Evolutionary conservation across 108 stramenopile genomes (phyloP).

Genomic region (Epithemia pelagica): DNA sequence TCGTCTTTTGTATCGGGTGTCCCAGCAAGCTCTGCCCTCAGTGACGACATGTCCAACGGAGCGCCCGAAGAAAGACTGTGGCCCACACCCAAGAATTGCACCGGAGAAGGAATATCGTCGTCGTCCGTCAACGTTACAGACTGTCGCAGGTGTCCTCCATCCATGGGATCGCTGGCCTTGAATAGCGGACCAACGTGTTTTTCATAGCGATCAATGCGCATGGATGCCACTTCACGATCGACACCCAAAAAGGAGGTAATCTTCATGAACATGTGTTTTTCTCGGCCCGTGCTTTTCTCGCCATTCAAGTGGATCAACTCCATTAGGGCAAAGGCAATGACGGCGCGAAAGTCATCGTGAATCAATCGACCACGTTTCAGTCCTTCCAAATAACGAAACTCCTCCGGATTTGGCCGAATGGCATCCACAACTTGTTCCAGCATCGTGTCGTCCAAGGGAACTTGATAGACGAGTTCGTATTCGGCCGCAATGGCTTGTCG

Average conservation of each 20-base stretch:
- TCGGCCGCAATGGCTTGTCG: neutral
- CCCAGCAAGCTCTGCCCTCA: neutral
- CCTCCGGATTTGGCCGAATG: neutral
- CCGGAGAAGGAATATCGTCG: neutral
- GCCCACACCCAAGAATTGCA: neutral
- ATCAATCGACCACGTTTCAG: neutral
- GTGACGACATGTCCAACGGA: neutral
- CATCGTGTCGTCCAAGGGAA: conserved; percentile 3
- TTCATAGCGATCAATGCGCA: conserved; percentile 1
- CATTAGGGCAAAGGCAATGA: conserved; percentile 5
- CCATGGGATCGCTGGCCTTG: neutral
- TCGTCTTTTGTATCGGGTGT: neutral
- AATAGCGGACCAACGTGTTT: conserved; percentile 3
- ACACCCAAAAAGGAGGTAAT: neutral
- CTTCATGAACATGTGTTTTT: neutral
- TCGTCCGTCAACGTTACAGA: neutral
- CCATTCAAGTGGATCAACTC: neutral
- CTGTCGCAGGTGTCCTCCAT: neutral
- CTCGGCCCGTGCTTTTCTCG: neutral
- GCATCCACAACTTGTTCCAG: neutral
- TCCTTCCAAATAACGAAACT: conserved; percentile 3
- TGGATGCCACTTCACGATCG: neutral
- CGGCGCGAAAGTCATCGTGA: neutral
- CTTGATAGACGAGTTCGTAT: conserved; percentile 3
- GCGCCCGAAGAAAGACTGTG: neutral